These are phyloP conservation scores for Candida qinlingensis DNA, from an alignment of 805 yeast species.

Conservation along the genomic window DNA sequence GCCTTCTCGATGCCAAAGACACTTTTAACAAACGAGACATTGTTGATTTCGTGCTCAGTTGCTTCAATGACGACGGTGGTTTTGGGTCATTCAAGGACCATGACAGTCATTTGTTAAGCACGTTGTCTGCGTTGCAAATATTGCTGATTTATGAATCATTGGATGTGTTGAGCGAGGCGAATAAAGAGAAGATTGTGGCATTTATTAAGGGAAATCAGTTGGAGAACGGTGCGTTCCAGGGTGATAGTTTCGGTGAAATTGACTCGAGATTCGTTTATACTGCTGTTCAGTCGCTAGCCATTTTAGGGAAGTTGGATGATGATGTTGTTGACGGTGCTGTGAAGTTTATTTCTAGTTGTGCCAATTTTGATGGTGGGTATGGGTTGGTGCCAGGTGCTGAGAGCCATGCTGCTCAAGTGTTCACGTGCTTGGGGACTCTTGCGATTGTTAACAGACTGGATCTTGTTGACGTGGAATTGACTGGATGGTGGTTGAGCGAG, in stretches of 20 bases:
- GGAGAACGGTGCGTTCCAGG: constrained; percentile 70
- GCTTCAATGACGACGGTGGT: constrained; percentile 62
- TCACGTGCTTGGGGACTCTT: constrained; percentile 78
- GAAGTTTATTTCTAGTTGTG: constrained; percentile 60
- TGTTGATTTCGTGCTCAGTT: constrained; percentile 59
- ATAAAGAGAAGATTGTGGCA: constrained; percentile 29
- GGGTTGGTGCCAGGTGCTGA: constrained; percentile 94
- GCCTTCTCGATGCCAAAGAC: constrained; percentile 48
- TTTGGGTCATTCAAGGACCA: constrained; percentile 88
- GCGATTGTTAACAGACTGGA: constrained; percentile 62
- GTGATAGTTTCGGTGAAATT: constrained; percentile 87
- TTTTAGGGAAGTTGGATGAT: constrained; percentile 58
- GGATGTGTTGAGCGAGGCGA: constrained; percentile 33
- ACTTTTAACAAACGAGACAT: constrained; percentile 60
- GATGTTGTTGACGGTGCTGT: constrained; percentile 58
- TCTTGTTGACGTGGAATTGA: constrained; percentile 35
- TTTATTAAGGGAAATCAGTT: constrained; percentile 35
- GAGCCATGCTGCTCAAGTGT: constrained; percentile 88
- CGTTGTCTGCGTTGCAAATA: constrained; percentile 83
- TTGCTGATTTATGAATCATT: constrained; percentile 60
- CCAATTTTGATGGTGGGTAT: constrained; percentile 93
- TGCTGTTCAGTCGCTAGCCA: constrained; percentile 67
- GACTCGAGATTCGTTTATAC: constrained; percentile 89
- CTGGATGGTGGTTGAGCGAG: constrained; percentile 87
- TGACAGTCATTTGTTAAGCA: constrained; percentile 81